Conservation (phyloP, 2,329 filamentous ascomycete species). For the Aspergillus pseudoviridinutans region DNA sequence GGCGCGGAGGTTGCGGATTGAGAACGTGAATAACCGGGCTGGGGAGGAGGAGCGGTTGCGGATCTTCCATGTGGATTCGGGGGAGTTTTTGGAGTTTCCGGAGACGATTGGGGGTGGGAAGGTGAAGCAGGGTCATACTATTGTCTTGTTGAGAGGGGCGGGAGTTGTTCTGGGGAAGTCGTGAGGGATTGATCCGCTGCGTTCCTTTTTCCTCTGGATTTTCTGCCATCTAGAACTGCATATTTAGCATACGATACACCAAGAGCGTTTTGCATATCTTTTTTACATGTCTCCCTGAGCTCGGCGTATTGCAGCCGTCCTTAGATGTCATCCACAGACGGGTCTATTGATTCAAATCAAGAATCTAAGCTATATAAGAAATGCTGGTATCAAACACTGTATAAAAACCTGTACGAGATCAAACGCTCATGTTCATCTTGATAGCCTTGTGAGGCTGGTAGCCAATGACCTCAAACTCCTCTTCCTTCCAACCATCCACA, state of each 20-base stretch:
- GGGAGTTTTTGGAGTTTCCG: slow-evolving; percentile 77
- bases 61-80: slow-evolving; percentile 90
- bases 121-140: slow-evolving; percentile 78
- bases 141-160: slow-evolving; percentile 82
- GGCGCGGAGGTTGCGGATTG: slow-evolving; percentile 39
- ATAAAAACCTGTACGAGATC: slow-evolving; percentile 12
- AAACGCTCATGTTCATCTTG: slow-evolving; percentile 98
- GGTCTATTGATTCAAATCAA: background rate
- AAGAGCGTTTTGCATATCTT: background rate
- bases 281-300: background rate
- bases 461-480: slow-evolving; percentile 81
- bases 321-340: slow-evolving; percentile 1
- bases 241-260: background rate
- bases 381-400: slow-evolving; percentile 20
- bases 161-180: slow-evolving; percentile 70
- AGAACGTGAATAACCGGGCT: slow-evolving; percentile 45
- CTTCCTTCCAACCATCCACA: slow-evolving; percentile 85
- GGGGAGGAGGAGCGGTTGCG: slow-evolving; percentile 67
- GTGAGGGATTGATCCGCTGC: slow-evolving; percentile 6
- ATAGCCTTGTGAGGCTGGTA: slow-evolving; percentile 91
- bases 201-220: slow-evolving; percentile 2
- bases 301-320: slow-evolving; percentile 3
- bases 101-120: slow-evolving; percentile 71
- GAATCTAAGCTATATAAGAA: slow-evolving; percentile 1
- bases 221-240: slow-evolving; percentile 4